Base-by-base conservation (phyloP, 2,329 filamentous ascomycete species). In the Davidsoniella eucalypti region DNA sequence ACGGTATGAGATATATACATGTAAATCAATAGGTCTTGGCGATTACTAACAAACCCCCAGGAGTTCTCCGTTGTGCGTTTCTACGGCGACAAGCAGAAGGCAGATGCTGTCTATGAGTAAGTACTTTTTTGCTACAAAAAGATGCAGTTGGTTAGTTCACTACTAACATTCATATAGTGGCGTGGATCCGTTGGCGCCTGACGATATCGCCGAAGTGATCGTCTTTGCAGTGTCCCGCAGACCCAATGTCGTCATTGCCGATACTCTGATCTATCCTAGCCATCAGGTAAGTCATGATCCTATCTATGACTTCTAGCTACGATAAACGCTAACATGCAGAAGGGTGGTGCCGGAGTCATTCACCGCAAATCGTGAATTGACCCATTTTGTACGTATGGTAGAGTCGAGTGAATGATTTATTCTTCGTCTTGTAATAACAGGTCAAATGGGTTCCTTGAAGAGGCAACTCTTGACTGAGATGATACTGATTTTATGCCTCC, bases 1-100 rank as follows among this genome's bases (percentile, higher is more conserved):
- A 94, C 88, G 42, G 78, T 81, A 65, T 54, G 70, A 23, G 21
- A 23, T 23, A 39, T 26, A n/a, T 17, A 9, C 33, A 8, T n/a
- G 16, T 37, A 7, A 14, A 4, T n/a, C 17, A 4, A 23, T n/a
- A 29, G 25, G 6, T 16, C 16, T 12, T 17, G 7, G 6, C 9
- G 5, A 17, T 14, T 4, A 41, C 44, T 53, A 23, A 55, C 52
- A 49, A 14, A 57, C 33, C 9, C 21, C 23, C 54, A 80, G 76
- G 85, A 95, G 63, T 94, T 95, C 66, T 90, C 84, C 2, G 71
- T 94, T 16, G 84, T 94, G 40, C 74, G 88, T 54, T 94, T 92
- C 64, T 80, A 85, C 55, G 88, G 88, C 4, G 88, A 95, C 64
- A 88, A 88, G 70, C 63, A 72, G 54, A 94, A 94, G 71, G 88